A percentile compares a stretch with the other conserved stretches of the same genome.
phyloP scores from a whole-genome alignment of 768 basidiomycete species.

The Lactifluus hygrophoroides region DNA sequence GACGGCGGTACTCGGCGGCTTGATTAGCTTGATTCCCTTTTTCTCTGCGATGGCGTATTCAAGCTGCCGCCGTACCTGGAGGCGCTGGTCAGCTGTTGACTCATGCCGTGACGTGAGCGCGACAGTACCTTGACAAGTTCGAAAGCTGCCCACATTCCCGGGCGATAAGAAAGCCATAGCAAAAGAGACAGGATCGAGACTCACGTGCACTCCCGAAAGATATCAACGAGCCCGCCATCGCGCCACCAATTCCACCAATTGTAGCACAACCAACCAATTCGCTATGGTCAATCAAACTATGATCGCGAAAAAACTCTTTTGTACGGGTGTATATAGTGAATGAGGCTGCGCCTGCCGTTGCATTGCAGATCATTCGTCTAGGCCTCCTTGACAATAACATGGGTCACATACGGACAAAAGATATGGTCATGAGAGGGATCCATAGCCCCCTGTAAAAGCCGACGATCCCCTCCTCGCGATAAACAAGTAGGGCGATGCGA shows the following conservation, averaged over 20 bases:
- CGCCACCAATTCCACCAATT: conserved; percentile 73
- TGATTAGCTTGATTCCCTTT: conserved; percentile 60
- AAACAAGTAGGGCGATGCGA: conserved; percentile 60
- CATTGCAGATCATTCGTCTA: conserved; percentile 8
- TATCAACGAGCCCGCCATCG: conserved; percentile 82
- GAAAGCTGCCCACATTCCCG: conserved; percentile 47
- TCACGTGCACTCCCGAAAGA: conserved; percentile 83
- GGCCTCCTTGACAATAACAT: conserved; percentile 2
- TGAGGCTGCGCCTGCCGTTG: conserved; percentile 64
- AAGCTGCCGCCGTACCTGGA: conserved; percentile 78
- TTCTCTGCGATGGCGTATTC: conserved; percentile 85
- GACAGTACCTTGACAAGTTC: conserved; percentile 83
- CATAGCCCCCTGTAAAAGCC: conserved; percentile 89
- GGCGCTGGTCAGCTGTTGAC: not conserved
- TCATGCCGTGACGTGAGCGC: not conserved
- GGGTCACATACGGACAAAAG: conserved; percentile 77
- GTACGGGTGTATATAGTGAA: conserved; percentile 87
- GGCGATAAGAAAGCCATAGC: not conserved
- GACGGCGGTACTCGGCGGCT: conserved; percentile 69
- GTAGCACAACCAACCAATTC: conserved; percentile 61
- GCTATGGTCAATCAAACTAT: conserved; percentile 50
- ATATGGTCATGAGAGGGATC: conserved; percentile 92
- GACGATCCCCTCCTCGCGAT: conserved; percentile 75
- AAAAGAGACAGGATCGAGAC: conserved; percentile 27
- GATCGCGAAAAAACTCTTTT: conserved; percentile 60